Conservation (phyloP, 2,329 filamentous ascomycete genomes). For the Curvularia sp. region DNA sequence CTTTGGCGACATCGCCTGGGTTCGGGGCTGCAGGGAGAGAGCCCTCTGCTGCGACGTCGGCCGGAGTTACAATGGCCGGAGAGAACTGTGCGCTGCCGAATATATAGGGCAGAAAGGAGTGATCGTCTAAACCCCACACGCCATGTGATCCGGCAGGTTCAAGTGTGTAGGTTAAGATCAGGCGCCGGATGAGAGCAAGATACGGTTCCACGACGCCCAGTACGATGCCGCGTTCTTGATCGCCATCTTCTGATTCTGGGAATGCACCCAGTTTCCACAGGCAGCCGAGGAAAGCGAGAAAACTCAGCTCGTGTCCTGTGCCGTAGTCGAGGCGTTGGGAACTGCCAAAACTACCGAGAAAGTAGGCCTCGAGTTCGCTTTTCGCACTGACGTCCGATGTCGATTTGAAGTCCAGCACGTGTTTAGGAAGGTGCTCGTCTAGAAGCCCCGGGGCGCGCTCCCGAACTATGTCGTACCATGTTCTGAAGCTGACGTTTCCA, state of each 20-base stretch:
- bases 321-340: constrained; percentile 91
- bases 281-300: constrained; percentile 86
- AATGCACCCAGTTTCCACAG: constrained; percentile 93
- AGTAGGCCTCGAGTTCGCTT: constrained; percentile 77
- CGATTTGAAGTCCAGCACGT: constrained; percentile 52
- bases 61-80: constrained; percentile 67
- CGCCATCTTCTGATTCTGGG: constrained; percentile 61
- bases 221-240: constrained; percentile 78
- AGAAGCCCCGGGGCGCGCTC: constrained; percentile 65
- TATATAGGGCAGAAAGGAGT: constrained; percentile 92
- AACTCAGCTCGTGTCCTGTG: constrained; percentile 94
- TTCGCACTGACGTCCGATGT: constrained; percentile 55
- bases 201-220: constrained; percentile 86
- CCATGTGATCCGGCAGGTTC: constrained; percentile 96
- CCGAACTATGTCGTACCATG: constrained; percentile 77
- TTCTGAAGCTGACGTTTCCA: constrained; percentile 88
- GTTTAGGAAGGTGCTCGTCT: constrained; percentile 60
- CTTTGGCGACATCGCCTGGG: constrained; percentile 68
- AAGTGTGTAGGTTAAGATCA: constrained; percentile 90
- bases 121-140: constrained; percentile 98
- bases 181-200: constrained; percentile 75
- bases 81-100: constrained; percentile 92
- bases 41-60: constrained; percentile 75
- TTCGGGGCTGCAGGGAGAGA: constrained; percentile 73
- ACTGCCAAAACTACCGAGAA: constrained; percentile 87